Conservation (phyloP, 139 green algal genomes). For the Micractinium conductrix region DNA sequence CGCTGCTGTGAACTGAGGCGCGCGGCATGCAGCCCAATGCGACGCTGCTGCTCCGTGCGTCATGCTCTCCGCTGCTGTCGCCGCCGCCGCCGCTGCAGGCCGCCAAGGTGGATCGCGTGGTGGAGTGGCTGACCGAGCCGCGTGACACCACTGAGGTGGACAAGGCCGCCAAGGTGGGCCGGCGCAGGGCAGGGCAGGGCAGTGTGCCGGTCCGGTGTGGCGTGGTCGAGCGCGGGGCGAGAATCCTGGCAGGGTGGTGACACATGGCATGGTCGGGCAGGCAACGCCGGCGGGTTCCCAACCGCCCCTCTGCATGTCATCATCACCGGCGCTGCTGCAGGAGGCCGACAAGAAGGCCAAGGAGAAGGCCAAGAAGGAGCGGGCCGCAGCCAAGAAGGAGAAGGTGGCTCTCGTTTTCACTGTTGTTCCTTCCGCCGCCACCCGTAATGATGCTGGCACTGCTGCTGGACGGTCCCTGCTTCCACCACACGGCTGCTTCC, state of each 20-base stretch:
- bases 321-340: conserved; percentile 23
- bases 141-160: conserved; percentile 62
- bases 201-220: not conserved
- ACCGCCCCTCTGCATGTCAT: not conserved
- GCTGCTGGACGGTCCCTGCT: too few relatives aligned
- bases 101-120: conserved; percentile 61
- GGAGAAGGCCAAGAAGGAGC: conserved; percentile 59
- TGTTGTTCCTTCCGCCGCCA: not conserved
- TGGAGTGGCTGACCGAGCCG: conserved; percentile 73
- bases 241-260: too few relatives aligned
- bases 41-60: too few relatives aligned
- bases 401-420: conserved; percentile 23
- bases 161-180: conserved; percentile 60
- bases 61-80: too few relatives aligned
- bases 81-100: too few relatives aligned
- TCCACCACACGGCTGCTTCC: too few relatives aligned
- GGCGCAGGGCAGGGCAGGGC: not conserved
- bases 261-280: too few relatives aligned
- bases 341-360: conserved; percentile 67
- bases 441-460: not conserved
- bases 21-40: too few relatives aligned
- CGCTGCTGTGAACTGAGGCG: too few relatives aligned
- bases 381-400: conserved; percentile 44
- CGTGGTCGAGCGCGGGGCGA: too few relatives aligned
- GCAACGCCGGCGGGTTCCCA: too few relatives aligned